Evolutionary conservation across 345 rosid species (phyloP).

Genomic region (Geranium brycei): DNA sequence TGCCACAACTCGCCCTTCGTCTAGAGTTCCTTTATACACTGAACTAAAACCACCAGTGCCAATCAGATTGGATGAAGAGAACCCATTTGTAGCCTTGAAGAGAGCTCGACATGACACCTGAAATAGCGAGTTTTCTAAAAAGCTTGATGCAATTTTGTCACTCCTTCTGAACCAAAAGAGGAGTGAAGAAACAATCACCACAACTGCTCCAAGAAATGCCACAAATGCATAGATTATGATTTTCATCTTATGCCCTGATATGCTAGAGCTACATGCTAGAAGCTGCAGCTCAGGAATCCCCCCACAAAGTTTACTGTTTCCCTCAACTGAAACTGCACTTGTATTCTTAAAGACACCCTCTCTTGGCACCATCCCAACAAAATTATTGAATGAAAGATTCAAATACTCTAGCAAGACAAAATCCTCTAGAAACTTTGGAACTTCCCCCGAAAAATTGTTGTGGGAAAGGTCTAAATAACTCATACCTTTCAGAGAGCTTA

Average conservation of each 20-base stretch:
- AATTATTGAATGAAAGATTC: constrained; percentile 18
- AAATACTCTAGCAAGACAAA: constrained; percentile 1
- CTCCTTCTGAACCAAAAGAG: not conserved
- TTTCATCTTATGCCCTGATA: not conserved
- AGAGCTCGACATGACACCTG: constrained; percentile 15
- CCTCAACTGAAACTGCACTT: constrained; percentile 15
- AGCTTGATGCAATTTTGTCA: not conserved
- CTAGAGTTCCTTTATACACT: constrained; percentile 19
- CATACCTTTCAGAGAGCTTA: constrained; percentile 12
- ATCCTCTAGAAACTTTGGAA: constrained; percentile 10
- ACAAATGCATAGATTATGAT: not conserved
- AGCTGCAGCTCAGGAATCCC: constrained; percentile 15
- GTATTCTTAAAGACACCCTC: constrained; percentile 17
- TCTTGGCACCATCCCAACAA: constrained; percentile 16
- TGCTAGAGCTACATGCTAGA: constrained; percentile 6
- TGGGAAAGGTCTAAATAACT: constrained; percentile 12
- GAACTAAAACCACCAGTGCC: constrained; percentile 17
- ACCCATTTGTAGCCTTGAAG: constrained; percentile 16
- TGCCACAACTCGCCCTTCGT: constrained; percentile 2
- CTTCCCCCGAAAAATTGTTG: constrained; percentile 15
- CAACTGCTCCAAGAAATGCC: not conserved
- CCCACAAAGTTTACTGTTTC: constrained; percentile 28
- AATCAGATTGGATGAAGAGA: constrained; percentile 13
- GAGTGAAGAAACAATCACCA: constrained; percentile 2
- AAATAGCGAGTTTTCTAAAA: not conserved